Percentiles rank a stretch among this genome's conserved stretches.
phyloP scores from a whole-genome alignment of 192 early-diverging fungal genomes.

The Backusella luteola region DNA sequence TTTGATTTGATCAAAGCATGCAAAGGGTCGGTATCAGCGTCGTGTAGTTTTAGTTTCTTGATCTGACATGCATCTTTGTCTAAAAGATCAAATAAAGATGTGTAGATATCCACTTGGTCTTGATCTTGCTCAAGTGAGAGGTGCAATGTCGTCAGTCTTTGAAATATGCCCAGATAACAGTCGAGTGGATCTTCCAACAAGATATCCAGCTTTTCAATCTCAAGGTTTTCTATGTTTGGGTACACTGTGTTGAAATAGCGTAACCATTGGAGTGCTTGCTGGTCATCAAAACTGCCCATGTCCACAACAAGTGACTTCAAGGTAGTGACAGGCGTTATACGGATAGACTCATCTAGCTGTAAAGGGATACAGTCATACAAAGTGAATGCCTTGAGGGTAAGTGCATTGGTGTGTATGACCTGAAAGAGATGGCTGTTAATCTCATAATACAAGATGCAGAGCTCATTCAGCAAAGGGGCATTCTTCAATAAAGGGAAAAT shows the following conservation, averaged over 20 bases:
- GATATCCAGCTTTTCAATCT: not conserved
- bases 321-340: not conserved
- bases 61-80: not conserved
- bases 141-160: not conserved
- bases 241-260: not conserved
- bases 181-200: not conserved
- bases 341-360: not conserved
- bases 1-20: not conserved
- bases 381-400: not conserved
- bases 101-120: not conserved
- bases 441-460: not conserved
- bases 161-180: not conserved
- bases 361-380: not conserved
- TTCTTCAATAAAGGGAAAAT: not conserved
- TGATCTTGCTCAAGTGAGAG: not conserved
- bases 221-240: not conserved
- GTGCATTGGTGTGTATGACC: not conserved
- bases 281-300: not conserved
- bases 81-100: not conserved
- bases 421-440: not conserved
- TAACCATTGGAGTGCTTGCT: not conserved
- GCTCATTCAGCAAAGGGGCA: not conserved
- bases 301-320: not conserved
- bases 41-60: not conserved
- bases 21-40: not conserved